Base-by-base conservation (phyloP, 768 basidiomycete species). In the Termitomyces sp. region DNA sequence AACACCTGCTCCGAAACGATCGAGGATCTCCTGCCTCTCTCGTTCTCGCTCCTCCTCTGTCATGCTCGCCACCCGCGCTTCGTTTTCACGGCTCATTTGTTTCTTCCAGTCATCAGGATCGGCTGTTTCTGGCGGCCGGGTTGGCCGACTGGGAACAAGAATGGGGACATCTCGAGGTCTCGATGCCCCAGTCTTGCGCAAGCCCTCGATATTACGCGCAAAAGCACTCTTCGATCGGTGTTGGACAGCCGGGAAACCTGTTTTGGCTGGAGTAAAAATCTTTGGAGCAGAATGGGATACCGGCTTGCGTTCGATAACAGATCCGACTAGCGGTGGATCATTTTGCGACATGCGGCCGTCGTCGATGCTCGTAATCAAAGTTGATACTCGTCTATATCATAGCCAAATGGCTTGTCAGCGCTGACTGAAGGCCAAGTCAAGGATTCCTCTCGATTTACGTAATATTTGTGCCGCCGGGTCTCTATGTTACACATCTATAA, bases 201-300 rank as follows among this genome's bases (percentile, higher is more conserved):
- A 62, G 46, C 73, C 76, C 42, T 84, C 81, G 63, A 79, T 73
- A 40, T 74, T 78, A 3, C 82, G 79, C 15, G 80, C 74, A 74
- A 88, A 88, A 20, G 85, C 83, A 62, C 87, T 87, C 70, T 80
- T 81, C 11, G 81, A 87, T 43, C 89, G 82, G 71, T 89, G 89
- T 55, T 83, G 79, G 4, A 82, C 87, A 0, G 71, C 65, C 20
- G 89, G 89, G 72, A 91, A 91, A 9, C 88, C 88, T 32, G 79
- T 78, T 38, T 74, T 72, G 54, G 71, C 63, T 8, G 74, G 65
- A 8, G 67, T 64, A 9, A 70, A 70, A 5, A 71, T 55, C 46
- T 69, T 70, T 6, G 77, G 72, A 20, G 72, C 53, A 11, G 69
- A 49, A 46, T 71, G 57, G 10, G 74, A 63, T 31, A 66, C 63